Evolutionary conservation across 2,329 filamentous ascomycete species (phyloP), one percentile per base, ranked within the genome.

Genomic region (Talaromyces sp.): DNA sequence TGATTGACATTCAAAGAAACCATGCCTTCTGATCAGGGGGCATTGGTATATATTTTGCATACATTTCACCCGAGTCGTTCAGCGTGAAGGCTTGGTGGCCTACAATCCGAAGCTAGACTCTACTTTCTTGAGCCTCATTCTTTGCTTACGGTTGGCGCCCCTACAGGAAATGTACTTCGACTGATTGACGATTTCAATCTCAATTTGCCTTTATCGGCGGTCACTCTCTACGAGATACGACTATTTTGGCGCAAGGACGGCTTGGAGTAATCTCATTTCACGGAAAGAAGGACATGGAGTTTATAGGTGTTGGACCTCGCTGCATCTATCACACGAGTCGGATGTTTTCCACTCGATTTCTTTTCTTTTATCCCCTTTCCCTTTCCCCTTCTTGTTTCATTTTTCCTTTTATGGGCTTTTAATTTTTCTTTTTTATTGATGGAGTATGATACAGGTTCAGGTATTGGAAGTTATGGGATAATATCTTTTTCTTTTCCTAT

Each of bases 361-460:
- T 33, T 16, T 43, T 39, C 60, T 33, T 24, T 68, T 45, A 57
- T 54, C 41, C 59, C 67, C 22, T 59, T 64, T 64, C 31, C 10
- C 16, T 63, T 62, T 63, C 64, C 33, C 9, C 14, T 63, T 63
- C n/a, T 39, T 63, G 57, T 65, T 59, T 67, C 57, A 68, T 58
- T 58, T 62, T 64, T 48, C 27, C 63, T 69, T 65, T 67, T 58
- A 63, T 47, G 35, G 61, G 62, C 54, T 67, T 68, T 60, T 63
- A 50, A 64, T 65, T 9, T 59, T 58, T 45, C 66, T 67, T 7
- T 64, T 66, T 68, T 68, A 52, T 62, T 59, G 63, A 62, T 41
- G 64, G 64, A 62, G 64, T 62, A 59, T 62, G 59, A 33, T 60
- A 43, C 37, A 58, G 63, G 63, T 65, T 57, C 37, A 60, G 64